Percentiles rank a stretch among this genome's conserved stretches.
These are phyloP conservation scores for Aspergillus steynii DNA, from an alignment of 495 filamentous ascomycete genomes.

Conservation along the genomic window DNA sequence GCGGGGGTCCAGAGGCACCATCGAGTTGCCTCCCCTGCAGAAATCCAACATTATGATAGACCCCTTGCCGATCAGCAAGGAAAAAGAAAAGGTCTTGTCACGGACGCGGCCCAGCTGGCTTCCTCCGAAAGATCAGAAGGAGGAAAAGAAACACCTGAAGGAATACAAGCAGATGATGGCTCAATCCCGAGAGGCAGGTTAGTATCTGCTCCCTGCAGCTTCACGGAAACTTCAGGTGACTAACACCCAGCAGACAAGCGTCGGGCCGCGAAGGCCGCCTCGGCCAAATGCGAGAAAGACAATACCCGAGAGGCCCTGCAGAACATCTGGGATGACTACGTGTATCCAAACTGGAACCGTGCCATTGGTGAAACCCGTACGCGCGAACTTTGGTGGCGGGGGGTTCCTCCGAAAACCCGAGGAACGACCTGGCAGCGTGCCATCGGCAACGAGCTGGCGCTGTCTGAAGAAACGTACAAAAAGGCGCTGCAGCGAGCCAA, in stretches of 20 bases:
- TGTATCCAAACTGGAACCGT: conserved; percentile 81
- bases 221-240: neutral
- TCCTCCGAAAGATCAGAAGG: conserved; percentile 88
- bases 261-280: conserved; percentile 49
- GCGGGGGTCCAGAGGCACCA: conserved; percentile 50
- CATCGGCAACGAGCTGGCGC: conserved; percentile 83
- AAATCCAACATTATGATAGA: conserved; percentile 95
- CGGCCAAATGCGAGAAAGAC: conserved; percentile 61
- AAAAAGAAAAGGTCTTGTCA: conserved; percentile 91
- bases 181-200: conserved; percentile 69
- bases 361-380: conserved; percentile 74
- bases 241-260: conserved; percentile 42
- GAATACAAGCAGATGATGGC: conserved; percentile 96
- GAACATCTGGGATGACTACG: conserved; percentile 83
- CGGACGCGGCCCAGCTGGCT: conserved; percentile 93
- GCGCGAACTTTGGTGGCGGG: conserved; percentile 92
- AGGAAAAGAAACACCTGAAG: conserved; percentile 87
- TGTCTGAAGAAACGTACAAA: conserved; percentile 73
- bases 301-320: conserved; percentile 62
- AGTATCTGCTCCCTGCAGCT: conserved; percentile 17
- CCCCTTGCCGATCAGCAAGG: conserved; percentile 90
- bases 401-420: conserved; percentile 74
- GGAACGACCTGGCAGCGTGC: conserved; percentile 85
- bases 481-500: conserved; percentile 76
- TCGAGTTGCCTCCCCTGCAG: conserved; percentile 78